A percentile compares a stretch with the other conserved stretches of the same genome.
These are phyloP conservation scores for Hirschfeldia incana DNA, from an alignment of 345 rosid species.

Conservation along the genomic window DNA sequence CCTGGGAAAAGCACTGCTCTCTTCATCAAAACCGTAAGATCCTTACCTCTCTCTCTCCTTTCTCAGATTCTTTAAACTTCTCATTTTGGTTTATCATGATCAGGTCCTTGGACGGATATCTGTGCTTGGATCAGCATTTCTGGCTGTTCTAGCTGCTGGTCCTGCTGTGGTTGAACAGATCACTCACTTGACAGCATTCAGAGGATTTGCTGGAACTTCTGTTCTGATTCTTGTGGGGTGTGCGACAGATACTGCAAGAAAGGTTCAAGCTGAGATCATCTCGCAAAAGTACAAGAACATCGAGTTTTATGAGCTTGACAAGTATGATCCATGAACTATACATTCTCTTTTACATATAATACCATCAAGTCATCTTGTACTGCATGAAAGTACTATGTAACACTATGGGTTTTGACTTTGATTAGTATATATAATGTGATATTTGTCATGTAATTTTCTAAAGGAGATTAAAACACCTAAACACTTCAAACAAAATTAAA, in stretches of 20 bases:
- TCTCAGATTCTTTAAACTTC: background rate
- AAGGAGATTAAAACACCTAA: background rate
- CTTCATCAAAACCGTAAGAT: conserved; percentile 75
- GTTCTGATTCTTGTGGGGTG: conserved; percentile 99
- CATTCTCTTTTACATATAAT: background rate
- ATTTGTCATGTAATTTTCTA: background rate
- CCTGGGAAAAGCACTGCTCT: conserved; percentile 95
- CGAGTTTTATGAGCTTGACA: conserved; percentile 80
- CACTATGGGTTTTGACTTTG: conserved; percentile 17
- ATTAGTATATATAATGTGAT: conserved; percentile 15
- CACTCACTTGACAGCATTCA: conserved; percentile 93
- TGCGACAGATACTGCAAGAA: conserved; percentile 95
- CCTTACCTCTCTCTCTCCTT: background rate
- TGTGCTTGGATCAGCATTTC: conserved; percentile 80
- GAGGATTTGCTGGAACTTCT: conserved; percentile 98
- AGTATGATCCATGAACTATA: conserved; percentile 35
- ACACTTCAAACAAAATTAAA: conserved; percentile 6
- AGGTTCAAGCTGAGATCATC: conserved; percentile 93
- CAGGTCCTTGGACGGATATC: conserved; percentile 97
- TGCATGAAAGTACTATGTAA: background rate
- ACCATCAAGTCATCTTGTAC: background rate
- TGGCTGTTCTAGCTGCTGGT: conserved; percentile 96
- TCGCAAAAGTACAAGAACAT: conserved; percentile 95
- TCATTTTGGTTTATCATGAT: background rate
- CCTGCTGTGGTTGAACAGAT: conserved; percentile 85